These are phyloP conservation scores for Ophiostoma ips DNA, from an alignment of 2,329 filamentous ascomycete species.

Conservation along the genomic window DNA sequence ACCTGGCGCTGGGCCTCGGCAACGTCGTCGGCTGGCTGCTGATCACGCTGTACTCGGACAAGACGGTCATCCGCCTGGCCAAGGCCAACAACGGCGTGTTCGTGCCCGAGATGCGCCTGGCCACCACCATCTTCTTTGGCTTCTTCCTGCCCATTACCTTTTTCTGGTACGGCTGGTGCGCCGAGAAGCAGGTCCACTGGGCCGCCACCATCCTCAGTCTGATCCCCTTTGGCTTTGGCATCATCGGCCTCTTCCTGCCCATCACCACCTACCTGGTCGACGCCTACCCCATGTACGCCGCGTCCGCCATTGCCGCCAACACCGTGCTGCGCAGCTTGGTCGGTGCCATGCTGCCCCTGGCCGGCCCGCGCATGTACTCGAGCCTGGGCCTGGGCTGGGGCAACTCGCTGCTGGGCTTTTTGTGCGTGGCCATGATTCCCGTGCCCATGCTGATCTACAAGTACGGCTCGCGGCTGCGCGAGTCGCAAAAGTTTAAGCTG, in stretches of 20 bases:
- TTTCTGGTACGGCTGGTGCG: slow-evolving; percentile 27
- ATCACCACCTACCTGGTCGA: slow-evolving; percentile 43
- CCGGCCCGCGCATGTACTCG: slow-evolving; percentile 41
- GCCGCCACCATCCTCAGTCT: slow-evolving; percentile 13
- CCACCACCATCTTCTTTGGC: slow-evolving; percentile 20
- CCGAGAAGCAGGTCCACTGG: slow-evolving; percentile 16
- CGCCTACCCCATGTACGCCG: slow-evolving; percentile 41
- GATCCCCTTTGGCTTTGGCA: slow-evolving; percentile 20
- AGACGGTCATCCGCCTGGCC: slow-evolving; percentile 25
- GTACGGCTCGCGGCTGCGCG: slow-evolving; percentile 23
- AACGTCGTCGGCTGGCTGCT: slow-evolving; percentile 17
- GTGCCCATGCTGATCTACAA: slow-evolving; percentile 40
- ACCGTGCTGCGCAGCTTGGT: slow-evolving; percentile 41
- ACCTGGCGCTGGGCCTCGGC: slow-evolving; percentile 30
- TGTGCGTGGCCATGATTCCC: slow-evolving; percentile 36
- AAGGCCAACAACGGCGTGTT: slow-evolving; percentile 24
- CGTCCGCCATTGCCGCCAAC: slow-evolving; percentile 45
- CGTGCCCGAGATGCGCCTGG: slow-evolving; percentile 24
- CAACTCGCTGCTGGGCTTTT: slow-evolving; percentile 25
- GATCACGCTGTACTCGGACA: slow-evolving; percentile 23
- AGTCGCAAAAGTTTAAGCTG: too few relatives aligned
- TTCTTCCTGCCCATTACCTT: slow-evolving; percentile 22
- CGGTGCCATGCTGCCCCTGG: slow-evolving; percentile 43
- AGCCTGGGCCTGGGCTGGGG: slow-evolving; percentile 36
- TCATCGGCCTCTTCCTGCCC: slow-evolving; percentile 21